A percentile compares a stretch with the other conserved stretches of the same genome.
These are phyloP conservation scores for Thymus mandschuricus DNA, from an alignment of 257 asterid genomes.

Conservation along the genomic window DNA sequence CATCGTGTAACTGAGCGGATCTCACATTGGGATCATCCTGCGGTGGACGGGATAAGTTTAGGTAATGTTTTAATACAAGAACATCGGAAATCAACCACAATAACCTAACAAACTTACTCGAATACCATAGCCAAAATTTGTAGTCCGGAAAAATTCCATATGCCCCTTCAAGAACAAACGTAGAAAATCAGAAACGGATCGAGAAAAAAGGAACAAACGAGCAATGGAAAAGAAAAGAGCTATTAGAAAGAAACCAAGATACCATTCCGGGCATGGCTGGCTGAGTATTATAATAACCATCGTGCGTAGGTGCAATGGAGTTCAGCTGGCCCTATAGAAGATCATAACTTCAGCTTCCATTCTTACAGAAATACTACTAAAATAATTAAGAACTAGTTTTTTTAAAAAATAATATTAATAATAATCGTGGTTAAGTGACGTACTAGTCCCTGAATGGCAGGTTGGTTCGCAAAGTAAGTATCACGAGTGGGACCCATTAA, in stretches of 20 bases:
- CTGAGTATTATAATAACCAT: slow-evolving; percentile 73
- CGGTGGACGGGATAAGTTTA: slow-evolving; percentile 20
- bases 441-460: slow-evolving; percentile 87
- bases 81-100: slow-evolving; percentile 10
- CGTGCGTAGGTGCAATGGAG: slow-evolving; percentile 86
- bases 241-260: slow-evolving; percentile 29
- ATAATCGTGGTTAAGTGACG: slow-evolving; percentile 34
- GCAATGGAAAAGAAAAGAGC: background rate
- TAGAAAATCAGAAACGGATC: slow-evolving; percentile 17
- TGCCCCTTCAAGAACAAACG: slow-evolving; percentile 68
- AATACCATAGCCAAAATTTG: slow-evolving; percentile 70
- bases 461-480: slow-evolving; percentile 78
- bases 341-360: slow-evolving; percentile 25
- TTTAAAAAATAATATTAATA: too few relatives aligned
- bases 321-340: slow-evolving; percentile 83
- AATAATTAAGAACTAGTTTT: slow-evolving; percentile 2
- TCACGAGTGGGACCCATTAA: slow-evolving; percentile 87
- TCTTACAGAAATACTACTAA: slow-evolving; percentile 17
- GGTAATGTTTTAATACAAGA: background rate
- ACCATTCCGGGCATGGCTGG: slow-evolving; percentile 89
- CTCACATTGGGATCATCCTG: slow-evolving; percentile 89
- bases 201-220: background rate
- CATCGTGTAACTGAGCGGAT: slow-evolving; percentile 82
- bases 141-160: slow-evolving; percentile 87
- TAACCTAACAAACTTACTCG: slow-evolving; percentile 66